Evolutionary conservation across 306 rosid genomes (phyloP).

Genomic region (Corylus americana): DNA sequence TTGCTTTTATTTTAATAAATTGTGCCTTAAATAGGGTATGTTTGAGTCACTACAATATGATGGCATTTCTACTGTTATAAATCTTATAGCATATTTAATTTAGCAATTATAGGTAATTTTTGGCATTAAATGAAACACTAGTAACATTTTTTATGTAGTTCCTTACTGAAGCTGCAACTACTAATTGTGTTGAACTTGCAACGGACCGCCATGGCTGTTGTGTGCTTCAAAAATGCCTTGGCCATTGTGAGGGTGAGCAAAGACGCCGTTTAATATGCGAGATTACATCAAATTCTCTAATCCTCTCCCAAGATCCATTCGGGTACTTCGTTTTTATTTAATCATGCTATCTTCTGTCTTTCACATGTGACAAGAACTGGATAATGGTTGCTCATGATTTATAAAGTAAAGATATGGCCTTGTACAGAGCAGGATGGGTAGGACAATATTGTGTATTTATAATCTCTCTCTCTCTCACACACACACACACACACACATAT

Average conservation of each 20-base stretch:
- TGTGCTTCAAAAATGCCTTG: slow-evolving; percentile 60
- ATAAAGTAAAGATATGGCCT: not conserved
- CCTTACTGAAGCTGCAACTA: slow-evolving; percentile 49
- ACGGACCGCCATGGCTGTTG: slow-evolving; percentile 65
- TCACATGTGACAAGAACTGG: not conserved
- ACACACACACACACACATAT: too few relatives aligned
- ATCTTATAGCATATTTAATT: not conserved
- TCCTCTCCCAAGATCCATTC: slow-evolving; percentile 57
- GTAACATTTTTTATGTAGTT: slow-evolving; percentile 39
- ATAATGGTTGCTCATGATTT: not conserved
- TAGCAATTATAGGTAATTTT: not conserved
- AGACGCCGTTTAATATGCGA: slow-evolving; percentile 35
- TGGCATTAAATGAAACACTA: slow-evolving; percentile 7
- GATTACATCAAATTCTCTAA: slow-evolving; percentile 48
- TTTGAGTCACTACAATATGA: not conserved
- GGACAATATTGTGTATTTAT: not conserved
- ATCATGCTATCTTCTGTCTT: not conserved
- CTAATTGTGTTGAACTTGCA: slow-evolving; percentile 55
- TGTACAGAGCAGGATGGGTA: not conserved
- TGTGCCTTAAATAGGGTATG: not conserved
- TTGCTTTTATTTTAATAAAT: not conserved
- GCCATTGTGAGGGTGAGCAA: slow-evolving; percentile 39
- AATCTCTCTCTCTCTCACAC: too few relatives aligned
- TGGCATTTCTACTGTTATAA: not conserved
- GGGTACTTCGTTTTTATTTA: slow-evolving; percentile 39